Percentiles rank a stretch among this genome's conserved stretches.
Conservation (phyloP, 2,329 filamentous ascomycete species). For the Ophiostoma ips region DNA sequence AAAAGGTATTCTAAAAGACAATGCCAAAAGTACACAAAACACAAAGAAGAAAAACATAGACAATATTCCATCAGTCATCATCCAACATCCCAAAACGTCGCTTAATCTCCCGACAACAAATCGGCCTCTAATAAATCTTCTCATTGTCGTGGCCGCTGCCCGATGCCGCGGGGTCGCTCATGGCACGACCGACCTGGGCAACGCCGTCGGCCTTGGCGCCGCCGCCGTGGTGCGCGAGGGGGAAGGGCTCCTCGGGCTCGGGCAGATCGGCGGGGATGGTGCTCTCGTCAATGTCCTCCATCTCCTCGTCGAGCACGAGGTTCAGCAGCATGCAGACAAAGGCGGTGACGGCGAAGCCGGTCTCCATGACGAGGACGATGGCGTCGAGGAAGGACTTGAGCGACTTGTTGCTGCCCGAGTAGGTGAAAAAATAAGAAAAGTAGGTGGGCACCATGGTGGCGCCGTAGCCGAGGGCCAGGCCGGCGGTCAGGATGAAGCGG, state of each 20-base stretch:
- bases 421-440: slow-evolving; percentile 60
- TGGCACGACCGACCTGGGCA: not conserved
- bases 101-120: not conserved
- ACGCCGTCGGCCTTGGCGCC: not conserved
- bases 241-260: slow-evolving; percentile 4
- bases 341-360: slow-evolving; percentile 62
- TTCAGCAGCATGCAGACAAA: slow-evolving; percentile 63
- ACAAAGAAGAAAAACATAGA: no score
- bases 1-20: no score
- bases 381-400: slow-evolving; percentile 64
- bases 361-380: slow-evolving; percentile 58
- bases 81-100: no score
- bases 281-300: slow-evolving; percentile 49
- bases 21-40: no score
- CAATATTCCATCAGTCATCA: no score
- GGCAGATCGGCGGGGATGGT: slow-evolving; percentile 5
- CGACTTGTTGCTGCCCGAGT: slow-evolving; percentile 50
- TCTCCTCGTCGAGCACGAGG: slow-evolving; percentile 55
- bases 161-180: not conserved
- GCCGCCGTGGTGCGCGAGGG: no score
- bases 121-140: not conserved
- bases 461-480: slow-evolving; percentile 58
- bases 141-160: not conserved
- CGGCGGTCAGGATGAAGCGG: slow-evolving; percentile 67
- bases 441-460: slow-evolving; percentile 53